These are phyloP conservation scores for Pezicula radicicola DNA, from an alignment of 2,329 filamentous ascomycete species.

Conservation along the genomic window DNA sequence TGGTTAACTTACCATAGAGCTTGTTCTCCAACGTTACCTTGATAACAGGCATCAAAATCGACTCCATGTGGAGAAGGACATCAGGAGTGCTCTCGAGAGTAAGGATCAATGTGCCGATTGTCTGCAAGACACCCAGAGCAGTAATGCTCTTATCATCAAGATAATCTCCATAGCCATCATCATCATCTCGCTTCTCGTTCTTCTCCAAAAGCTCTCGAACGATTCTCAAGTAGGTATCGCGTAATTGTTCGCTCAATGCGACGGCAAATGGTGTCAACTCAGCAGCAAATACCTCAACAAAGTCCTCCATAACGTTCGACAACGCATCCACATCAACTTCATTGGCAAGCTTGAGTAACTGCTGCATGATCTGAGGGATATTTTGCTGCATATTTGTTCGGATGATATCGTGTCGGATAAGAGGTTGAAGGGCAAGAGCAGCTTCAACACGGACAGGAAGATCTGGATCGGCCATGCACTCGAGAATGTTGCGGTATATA, in stretches of 20 bases:
- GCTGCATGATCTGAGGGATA: constrained; percentile 99
- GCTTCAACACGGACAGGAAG: constrained; percentile 93
- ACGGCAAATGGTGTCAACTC: constrained; percentile 97
- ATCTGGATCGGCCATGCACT: constrained; percentile 93
- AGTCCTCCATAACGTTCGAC: constrained; percentile 99
- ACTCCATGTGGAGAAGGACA: constrained; percentile 90
- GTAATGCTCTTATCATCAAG: constrained; percentile 98
- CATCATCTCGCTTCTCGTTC: constrained; percentile 71
- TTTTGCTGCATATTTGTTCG: constrained; percentile 94
- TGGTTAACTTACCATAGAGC: constrained; percentile 67
- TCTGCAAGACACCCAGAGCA: constrained; percentile 91
- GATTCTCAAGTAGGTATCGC: constrained; percentile 94
- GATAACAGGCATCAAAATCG: constrained; percentile 95
- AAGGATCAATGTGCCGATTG: constrained; percentile 93
- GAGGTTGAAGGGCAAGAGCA: constrained; percentile 86
- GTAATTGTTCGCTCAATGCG: constrained; percentile 89
- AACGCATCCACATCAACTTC: constrained; percentile 97
- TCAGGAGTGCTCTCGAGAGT: constrained; percentile 97
- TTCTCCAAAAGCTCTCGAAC: constrained; percentile 88
- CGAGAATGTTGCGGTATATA: constrained; percentile 94
- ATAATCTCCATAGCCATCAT: constrained; percentile 83
- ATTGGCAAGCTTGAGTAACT: constrained; percentile 93
- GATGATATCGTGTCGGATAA: constrained; percentile 94
- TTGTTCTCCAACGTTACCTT: constrained; percentile 96
- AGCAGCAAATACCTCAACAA: constrained; percentile 96